Evolutionary conservation across 2,329 filamentous ascomycete species (phyloP), one percentile per base, ranked within the genome.

Genomic region (Penicillium sp.): DNA sequence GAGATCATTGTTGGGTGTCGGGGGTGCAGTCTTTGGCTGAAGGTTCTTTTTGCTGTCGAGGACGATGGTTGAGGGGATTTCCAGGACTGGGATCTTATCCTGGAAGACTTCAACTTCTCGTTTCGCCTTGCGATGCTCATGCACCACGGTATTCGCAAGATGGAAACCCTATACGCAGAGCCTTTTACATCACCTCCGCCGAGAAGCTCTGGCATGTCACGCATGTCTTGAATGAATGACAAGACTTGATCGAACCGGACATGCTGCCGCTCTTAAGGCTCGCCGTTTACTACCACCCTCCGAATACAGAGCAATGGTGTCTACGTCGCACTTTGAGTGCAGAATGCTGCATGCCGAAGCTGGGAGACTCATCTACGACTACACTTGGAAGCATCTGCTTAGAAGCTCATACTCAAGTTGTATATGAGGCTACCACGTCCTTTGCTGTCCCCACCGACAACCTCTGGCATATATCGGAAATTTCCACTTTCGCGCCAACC

Each of bases 21-120:
- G 49, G 81, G 82, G 31, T 85, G 82, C 66, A 84, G 81, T 73
- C 71, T 85, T 50, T 84, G 79, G 77, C 72, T 84, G 52, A 78
- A 78, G 63, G 75, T 85, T 39, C 67, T 79, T 55, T 85, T 84
- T 72, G 78, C 75, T 10, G 57, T 58, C 33, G 63, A 63, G 49
- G 75, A 72, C 7, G 64, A 61, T 41, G 60, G 58, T 31, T 53
- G 59, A 57, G 28, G 4, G 3, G 1, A 25, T 24, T 13, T 6
- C 10, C 25, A 18, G 20, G 39, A 31, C 12, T 18, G 27, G 23
- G 40, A 28, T 31, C 9, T 20, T 29, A 27, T 27, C 10, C 39
- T 10, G 24, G 25, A 27, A 27, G 35, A 40, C 24, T n/a, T 15
- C 25, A n/a, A 4, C 5, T 40, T 24, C 28, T 12, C 4, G 9